Percentiles rank a stretch among this genome's conserved stretches.
Conservation (phyloP, 2,329 filamentous ascomycete species). For the Mollisia scopiformis region DNA sequence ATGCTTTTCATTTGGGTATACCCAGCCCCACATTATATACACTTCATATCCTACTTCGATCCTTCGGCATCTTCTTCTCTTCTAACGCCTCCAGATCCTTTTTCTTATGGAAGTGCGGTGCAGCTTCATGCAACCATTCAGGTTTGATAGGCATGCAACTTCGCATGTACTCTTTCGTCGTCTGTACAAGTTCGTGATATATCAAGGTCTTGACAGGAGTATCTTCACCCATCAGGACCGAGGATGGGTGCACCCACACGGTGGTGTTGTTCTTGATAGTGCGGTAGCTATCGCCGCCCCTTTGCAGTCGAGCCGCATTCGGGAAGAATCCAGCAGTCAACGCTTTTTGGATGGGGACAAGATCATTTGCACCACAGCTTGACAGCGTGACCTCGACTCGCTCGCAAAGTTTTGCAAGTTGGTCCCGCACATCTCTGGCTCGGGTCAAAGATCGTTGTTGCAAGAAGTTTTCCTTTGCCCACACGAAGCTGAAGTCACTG, state of each 20-base stretch:
- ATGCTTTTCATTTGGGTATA: not conserved
- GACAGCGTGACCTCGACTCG: conserved; percentile 82
- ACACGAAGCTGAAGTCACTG: conserved; percentile 83
- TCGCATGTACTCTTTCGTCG: conserved; percentile 91
- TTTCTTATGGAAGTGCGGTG: conserved; percentile 93
- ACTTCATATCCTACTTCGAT: conserved; percentile 24
- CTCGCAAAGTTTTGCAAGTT: conserved; percentile 90
- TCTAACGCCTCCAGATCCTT: conserved; percentile 84
- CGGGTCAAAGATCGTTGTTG: conserved; percentile 89
- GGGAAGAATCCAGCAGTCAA: conserved; percentile 93
- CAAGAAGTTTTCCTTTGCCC: conserved; percentile 90
- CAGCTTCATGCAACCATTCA: conserved; percentile 85
- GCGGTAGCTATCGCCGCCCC: conserved; percentile 84
- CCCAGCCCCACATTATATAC: conserved; percentile 2
- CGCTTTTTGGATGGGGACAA: conserved; percentile 81
- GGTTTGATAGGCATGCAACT: conserved; percentile 83
- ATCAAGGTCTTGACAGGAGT: conserved; percentile 81
- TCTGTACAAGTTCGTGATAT: conserved; percentile 83
- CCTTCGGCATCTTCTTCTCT: conserved; percentile 74
- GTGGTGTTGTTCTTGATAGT: conserved; percentile 89
- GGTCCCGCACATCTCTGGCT: conserved; percentile 89
- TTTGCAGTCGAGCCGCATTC: conserved; percentile 83
- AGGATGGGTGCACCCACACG: conserved; percentile 90
- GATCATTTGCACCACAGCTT: conserved; percentile 69
- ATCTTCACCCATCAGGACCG: conserved; percentile 76